Conservation (phyloP, 192 early-diverging fungal species). For the Ramicandelaber brevisporus region DNA sequence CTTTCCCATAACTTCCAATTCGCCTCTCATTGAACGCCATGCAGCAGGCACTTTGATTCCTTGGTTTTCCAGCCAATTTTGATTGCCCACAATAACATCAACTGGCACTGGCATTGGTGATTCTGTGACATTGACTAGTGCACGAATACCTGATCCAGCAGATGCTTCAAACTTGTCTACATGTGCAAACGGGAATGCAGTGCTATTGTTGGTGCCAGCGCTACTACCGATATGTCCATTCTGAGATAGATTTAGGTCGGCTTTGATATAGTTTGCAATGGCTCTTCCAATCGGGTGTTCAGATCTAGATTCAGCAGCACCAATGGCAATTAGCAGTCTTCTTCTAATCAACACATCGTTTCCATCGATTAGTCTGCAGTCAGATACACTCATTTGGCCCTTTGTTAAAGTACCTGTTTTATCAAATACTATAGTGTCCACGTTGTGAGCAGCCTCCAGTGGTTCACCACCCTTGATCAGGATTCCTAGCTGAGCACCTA, state of each 20-base stretch:
- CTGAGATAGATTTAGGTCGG: slow-evolving; percentile 8
- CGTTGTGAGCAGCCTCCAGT: slow-evolving; percentile 49
- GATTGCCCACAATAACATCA: slow-evolving; percentile 49
- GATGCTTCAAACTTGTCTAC: slow-evolving; percentile 33
- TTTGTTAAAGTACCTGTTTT: slow-evolving; percentile 90
- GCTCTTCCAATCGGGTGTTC: slow-evolving; percentile 86
- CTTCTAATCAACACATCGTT: slow-evolving; percentile 12
- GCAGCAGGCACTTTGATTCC: slow-evolving; percentile 17
- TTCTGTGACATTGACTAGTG: slow-evolving; percentile 14
- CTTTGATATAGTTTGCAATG: slow-evolving; percentile 29
- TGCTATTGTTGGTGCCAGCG: too few species aligned
- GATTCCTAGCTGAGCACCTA: slow-evolving; percentile 83
- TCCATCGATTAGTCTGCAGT: slow-evolving; percentile 10
- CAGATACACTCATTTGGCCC: slow-evolving; percentile 39
- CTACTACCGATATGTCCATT: too few species aligned
- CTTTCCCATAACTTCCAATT: slow-evolving; percentile 35
- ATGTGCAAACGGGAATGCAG: slow-evolving; percentile 13
- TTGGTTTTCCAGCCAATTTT: slow-evolving; percentile 22
- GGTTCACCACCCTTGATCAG: slow-evolving; percentile 86
- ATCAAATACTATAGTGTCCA: slow-evolving; percentile 84
- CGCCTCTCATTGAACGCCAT: too few species aligned
- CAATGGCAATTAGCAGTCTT: slow-evolving; percentile 32
- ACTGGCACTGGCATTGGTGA: not conserved
- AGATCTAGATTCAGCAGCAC: slow-evolving; percentile 48
- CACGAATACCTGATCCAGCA: slow-evolving; percentile 41